A percentile compares a stretch with the other conserved stretches of the same genome.
Conservation (phyloP, 768 basidiomycete species). For the Leccinum subgranulosum region DNA sequence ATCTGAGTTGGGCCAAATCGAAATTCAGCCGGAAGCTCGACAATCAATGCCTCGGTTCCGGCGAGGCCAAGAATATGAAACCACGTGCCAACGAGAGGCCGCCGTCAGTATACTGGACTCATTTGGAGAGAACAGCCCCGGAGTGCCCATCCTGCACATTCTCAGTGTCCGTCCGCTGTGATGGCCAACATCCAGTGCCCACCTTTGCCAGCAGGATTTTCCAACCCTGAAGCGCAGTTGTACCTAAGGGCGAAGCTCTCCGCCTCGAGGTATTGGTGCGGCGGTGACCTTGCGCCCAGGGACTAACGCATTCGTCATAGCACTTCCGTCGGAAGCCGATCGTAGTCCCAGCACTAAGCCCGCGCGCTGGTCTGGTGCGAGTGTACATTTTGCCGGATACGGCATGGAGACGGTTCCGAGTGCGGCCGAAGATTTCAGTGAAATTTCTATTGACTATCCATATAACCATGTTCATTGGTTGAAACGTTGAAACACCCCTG, state of each 20-base stretch:
- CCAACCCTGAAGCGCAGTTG: conserved; percentile 34
- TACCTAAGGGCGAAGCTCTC: conserved; percentile 30
- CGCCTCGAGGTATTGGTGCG: conserved; percentile 35
- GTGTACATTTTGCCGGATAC: conserved; percentile 8
- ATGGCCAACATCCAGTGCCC: conserved; percentile 12
- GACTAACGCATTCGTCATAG: conserved; percentile 28
- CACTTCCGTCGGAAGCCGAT: conserved; percentile 25
- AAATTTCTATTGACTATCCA: conserved; percentile 30
- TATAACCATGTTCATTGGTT: conserved; percentile 27
- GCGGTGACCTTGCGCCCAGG: conserved; percentile 28
- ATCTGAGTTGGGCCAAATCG: conserved; percentile 4
- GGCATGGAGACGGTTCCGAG: conserved; percentile 21
- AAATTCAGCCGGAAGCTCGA: conserved; percentile 17
- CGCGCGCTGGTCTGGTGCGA: conserved; percentile 12
- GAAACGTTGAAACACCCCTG: conserved; percentile 17
- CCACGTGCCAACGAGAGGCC: conserved; percentile 18
- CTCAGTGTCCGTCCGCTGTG: conserved; percentile 16
- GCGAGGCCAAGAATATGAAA: conserved; percentile 7
- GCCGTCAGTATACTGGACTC: conserved; percentile 7
- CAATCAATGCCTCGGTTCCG: conserved; percentile 30
- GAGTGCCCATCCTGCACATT: conserved; percentile 5
- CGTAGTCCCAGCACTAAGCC: conserved; percentile 17
- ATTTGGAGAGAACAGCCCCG: conserved; percentile 11
- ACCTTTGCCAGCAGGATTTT: conserved; percentile 12
- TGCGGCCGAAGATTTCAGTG: conserved; percentile 13